These are phyloP conservation scores for Symbiodinium pilosum DNA, from an alignment of 73 alveolate species.

Conservation along the genomic window DNA sequence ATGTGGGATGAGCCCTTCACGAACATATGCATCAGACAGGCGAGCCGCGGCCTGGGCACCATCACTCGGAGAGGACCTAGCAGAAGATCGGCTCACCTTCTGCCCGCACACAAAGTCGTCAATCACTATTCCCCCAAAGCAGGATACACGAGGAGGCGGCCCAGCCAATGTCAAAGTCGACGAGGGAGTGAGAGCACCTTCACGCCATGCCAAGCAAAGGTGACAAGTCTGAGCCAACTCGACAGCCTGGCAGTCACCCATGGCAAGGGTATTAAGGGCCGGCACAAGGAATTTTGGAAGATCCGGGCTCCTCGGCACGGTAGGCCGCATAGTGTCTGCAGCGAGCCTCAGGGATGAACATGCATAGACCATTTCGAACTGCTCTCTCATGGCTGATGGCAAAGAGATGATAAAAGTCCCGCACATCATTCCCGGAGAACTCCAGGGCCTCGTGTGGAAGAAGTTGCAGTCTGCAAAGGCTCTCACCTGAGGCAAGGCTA, in stretches of 20 bases:
- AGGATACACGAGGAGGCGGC: background rate
- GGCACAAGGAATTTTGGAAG: background rate
- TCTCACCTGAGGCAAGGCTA: background rate
- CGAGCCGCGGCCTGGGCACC: background rate
- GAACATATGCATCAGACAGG: background rate
- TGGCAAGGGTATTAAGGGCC: background rate
- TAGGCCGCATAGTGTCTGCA: background rate
- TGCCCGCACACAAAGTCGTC: slow-evolving; percentile 24
- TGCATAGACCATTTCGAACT: background rate
- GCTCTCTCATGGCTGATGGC: background rate
- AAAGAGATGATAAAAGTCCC: slow-evolving; percentile 11
- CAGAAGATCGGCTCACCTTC: background rate
- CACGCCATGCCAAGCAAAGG: background rate
- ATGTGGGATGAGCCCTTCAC: background rate
- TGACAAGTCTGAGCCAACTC: slow-evolving; percentile 28
- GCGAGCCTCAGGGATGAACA: background rate
- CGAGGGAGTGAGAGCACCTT: background rate
- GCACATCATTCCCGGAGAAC: background rate
- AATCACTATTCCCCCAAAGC: background rate
- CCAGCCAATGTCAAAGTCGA: background rate
- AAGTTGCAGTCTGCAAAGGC: background rate
- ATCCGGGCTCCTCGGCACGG: background rate
- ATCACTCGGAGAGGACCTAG: background rate
- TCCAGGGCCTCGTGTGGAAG: background rate
- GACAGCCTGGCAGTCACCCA: slow-evolving; percentile 12